Percentiles rank a stretch among this genome's conserved stretches.
Conservation (phyloP, 768 basidiomycete species). For the Russula emetica region DNA sequence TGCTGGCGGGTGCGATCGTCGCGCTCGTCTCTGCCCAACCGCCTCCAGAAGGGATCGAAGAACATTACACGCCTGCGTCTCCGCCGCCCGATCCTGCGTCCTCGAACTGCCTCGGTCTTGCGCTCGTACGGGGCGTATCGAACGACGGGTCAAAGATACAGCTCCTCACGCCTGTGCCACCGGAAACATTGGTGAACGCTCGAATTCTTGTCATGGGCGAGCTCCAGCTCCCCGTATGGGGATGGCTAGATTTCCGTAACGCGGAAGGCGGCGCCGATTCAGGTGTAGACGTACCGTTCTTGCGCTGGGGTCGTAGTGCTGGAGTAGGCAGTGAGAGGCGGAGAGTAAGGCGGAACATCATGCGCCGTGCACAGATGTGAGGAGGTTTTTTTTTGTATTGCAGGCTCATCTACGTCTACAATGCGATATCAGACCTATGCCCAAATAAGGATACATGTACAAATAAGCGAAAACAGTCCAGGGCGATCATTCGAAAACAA, state of each 20-base stretch:
- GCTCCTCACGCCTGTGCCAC: conserved; percentile 73
- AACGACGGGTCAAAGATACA: conserved; percentile 45
- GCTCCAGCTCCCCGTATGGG: conserved; percentile 83
- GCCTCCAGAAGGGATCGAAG: conserved; percentile 4
- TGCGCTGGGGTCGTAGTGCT: conserved; percentile 70
- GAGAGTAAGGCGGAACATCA: conserved; percentile 78
- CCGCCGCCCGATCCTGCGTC: conserved; percentile 52
- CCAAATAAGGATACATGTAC: conserved; percentile 17
- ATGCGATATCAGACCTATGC: neutral
- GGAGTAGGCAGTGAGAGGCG: conserved; percentile 70
- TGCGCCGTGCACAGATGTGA: conserved; percentile 74
- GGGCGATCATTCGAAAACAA: conserved; percentile 35
- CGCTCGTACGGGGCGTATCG: conserved; percentile 55
- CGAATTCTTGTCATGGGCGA: conserved; percentile 78
- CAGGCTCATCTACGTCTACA: neutral
- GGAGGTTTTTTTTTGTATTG: conserved; percentile 13
- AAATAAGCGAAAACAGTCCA: neutral
- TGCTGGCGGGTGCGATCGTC: conserved; percentile 78
- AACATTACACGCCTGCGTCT: conserved; percentile 59
- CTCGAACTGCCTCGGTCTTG: conserved; percentile 72
- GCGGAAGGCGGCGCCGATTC: conserved; percentile 49
- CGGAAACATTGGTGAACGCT: conserved; percentile 39
- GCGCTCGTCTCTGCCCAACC: conserved; percentile 50
- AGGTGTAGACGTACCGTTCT: conserved; percentile 60
- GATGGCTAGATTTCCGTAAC: conserved; percentile 68